Percentiles rank a stretch among this genome's conserved stretches.
phyloP scores from a whole-genome alignment of 345 rosid genomes.

The Cardamine resedifolia region DNA sequence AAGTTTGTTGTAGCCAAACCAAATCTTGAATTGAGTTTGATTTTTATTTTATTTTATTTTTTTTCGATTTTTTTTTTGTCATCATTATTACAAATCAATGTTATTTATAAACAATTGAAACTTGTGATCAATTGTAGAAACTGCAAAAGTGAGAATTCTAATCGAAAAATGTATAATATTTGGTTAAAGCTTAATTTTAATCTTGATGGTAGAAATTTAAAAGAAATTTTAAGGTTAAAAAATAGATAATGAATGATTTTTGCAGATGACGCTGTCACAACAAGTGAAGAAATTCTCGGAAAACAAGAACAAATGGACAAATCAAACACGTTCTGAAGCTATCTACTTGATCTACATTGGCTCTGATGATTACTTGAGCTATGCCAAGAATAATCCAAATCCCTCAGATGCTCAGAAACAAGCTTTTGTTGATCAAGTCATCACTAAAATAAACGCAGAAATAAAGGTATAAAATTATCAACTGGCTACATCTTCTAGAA shows the following conservation, averaged over 20 bases:
- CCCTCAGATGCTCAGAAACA: slow-evolving; percentile 29
- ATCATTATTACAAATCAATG: background rate
- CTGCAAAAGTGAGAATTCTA: background rate
- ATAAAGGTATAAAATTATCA: slow-evolving; percentile 16
- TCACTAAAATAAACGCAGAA: slow-evolving; percentile 12
- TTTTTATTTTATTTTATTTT: too few relatives aligned
- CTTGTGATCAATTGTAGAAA: background rate
- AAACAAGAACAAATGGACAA: slow-evolving; percentile 34
- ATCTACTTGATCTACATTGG: slow-evolving; percentile 40
- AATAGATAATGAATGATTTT: background rate
- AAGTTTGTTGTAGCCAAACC: background rate
- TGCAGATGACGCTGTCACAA: slow-evolving; percentile 33
- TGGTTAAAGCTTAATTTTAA: too few relatives aligned
- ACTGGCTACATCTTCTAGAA: background rate
- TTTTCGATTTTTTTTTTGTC: background rate
- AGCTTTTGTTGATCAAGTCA: slow-evolving; percentile 35
- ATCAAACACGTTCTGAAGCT: slow-evolving; percentile 26
- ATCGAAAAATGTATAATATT: background rate
- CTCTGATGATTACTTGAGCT: slow-evolving; percentile 36
- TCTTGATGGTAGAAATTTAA: background rate
- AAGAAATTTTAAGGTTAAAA: background rate
- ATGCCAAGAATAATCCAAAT: slow-evolving; percentile 18
- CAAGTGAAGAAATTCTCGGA: slow-evolving; percentile 31
- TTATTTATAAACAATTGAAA: background rate
- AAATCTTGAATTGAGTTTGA: background rate